Conservation (phyloP, 495 filamentous ascomycete species). For the Oidiodendron maius region DNA sequence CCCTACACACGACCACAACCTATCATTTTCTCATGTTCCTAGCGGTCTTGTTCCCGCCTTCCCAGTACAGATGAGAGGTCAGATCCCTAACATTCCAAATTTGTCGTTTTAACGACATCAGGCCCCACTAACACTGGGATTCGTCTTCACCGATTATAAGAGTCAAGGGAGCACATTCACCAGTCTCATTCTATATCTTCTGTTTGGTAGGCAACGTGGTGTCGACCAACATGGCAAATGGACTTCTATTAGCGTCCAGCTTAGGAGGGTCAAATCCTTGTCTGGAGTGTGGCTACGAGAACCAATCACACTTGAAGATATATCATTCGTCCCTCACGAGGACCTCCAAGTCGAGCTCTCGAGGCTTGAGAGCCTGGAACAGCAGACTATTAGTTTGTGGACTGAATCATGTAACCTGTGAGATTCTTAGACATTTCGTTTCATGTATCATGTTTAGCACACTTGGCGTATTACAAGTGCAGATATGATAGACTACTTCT, state of each 20-base stretch:
- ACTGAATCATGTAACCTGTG: background rate
- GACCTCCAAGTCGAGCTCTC: constrained; percentile 9
- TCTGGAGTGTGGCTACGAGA: constrained; percentile 10
- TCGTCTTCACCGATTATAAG: constrained; percentile 9
- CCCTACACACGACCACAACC: constrained; percentile 7
- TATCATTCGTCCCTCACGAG: constrained; percentile 7
- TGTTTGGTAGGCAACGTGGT: constrained; percentile 1
- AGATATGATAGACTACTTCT: constrained; percentile 12
- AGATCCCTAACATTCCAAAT: constrained; percentile 6
- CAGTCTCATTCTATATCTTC: constrained; percentile 6
- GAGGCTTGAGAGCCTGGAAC: constrained; percentile 6
- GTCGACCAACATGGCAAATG: constrained; percentile 6
- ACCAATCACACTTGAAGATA: constrained; percentile 9
- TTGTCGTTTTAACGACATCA: constrained; percentile 3
- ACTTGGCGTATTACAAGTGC: background rate
- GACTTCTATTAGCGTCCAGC: constrained; percentile 9
- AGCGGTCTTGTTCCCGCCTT: constrained; percentile 4
- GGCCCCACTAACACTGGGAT: constrained; percentile 6
- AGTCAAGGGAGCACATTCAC: constrained; percentile 3
- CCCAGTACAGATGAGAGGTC: constrained; percentile 5
- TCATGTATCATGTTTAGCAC: constrained; percentile 5
- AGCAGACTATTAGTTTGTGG: constrained; percentile 10
- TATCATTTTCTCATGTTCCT: constrained; percentile 7
- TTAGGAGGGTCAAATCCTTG: constrained; percentile 3
- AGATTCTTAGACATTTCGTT: too few species aligned